Evolutionary conservation across 2,329 filamentous ascomycete species (phyloP), one percentile per base, ranked within the genome.

Genomic region (Cylindrodendrum hubeiense): DNA sequence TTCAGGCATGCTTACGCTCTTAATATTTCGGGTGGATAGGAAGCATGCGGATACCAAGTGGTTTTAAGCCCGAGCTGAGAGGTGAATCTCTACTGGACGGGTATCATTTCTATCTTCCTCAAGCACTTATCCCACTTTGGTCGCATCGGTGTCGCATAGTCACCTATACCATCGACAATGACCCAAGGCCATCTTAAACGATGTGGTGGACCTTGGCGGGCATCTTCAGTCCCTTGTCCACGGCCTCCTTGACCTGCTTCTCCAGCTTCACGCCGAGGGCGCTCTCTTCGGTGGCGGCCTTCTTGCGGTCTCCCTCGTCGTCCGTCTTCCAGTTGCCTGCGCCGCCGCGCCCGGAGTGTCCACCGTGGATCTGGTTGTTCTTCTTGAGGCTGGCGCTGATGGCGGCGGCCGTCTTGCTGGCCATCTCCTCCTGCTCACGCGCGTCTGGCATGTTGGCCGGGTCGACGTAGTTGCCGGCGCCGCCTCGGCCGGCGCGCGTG

Each of bases 391-490:
- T 78, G 6, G 78, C 77, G 21, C 66, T 74, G 39, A 81, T 76
- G 10, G 79, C 78, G 6, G 76, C 79, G 17, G 71, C 75, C 39
- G 74, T 77, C 69, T 74, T 77, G 66, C 74, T 75, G 3, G 75
- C 77, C 65, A 77, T 78, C 56, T 78, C 76, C 57, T 77, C 74
- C 61, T 78, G 74, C 68, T 79, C 77, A 49, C 73, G 73, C 5
- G 78, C 71, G 39, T 75, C 75, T 4, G 76, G 77, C 17, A 78
- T 71, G 22, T 78, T 72, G 46, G 76, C 71, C 19, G 79, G 69
- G 57, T 83, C 81, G 56, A 84, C 75, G 73, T 85, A 89, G 80
- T 91, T 91, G 39, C 89, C 89, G 1, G 88, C 87, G 21, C 89
- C 89, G 68, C 89, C 89, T 63, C 89, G 86, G 58, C 89, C 89